phyloP scores from a whole-genome alignment of 2,329 filamentous ascomycete genomes.

The Stagonosporopsis vannaccii region DNA sequence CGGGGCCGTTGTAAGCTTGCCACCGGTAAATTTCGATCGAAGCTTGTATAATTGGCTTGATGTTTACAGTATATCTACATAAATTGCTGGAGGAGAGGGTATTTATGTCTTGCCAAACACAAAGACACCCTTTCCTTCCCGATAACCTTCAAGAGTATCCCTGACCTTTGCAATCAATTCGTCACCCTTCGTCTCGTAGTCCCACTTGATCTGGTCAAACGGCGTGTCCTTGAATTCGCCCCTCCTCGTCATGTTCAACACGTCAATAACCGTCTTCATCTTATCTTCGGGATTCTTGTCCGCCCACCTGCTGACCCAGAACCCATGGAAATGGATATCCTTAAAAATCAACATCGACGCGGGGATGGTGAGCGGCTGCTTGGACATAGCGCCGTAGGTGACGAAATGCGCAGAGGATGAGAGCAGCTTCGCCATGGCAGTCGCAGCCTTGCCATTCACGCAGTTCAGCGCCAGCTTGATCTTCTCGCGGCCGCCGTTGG shows the following conservation, averaged over 20 bases:
- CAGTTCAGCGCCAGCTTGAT: conserved; percentile 88
- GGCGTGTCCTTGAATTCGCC: conserved; percentile 86
- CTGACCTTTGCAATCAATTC: conserved; percentile 77
- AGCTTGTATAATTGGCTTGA: not conserved
- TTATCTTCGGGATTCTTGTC: conserved; percentile 76
- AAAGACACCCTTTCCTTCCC: conserved; percentile 89
- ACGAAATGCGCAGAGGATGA: conserved; percentile 74
- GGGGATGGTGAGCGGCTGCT: conserved; percentile 81
- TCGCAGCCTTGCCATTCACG: conserved; percentile 86
- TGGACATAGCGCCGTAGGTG: conserved; percentile 95
- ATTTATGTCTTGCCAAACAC: conserved; percentile 66
- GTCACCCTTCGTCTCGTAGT: conserved; percentile 76
- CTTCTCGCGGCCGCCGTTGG: conserved; percentile 72
- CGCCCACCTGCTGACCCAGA: conserved; percentile 94
- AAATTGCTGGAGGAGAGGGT: not conserved
- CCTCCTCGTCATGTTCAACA: conserved; percentile 75
- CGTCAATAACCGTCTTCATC: conserved; percentile 81
- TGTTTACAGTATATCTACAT: not conserved
- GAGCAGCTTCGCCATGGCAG: conserved; percentile 77
- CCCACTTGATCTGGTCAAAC: conserved; percentile 82
- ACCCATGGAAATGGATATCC: conserved; percentile 85
- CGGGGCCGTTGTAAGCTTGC: not conserved
- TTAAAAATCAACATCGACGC: conserved; percentile 92
- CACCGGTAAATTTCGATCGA: not conserved
- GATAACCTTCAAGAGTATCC: conserved; percentile 82